Evolutionary conservation across 495 filamentous ascomycete species (phyloP).

Genomic region (Cetradonia linearis): DNA sequence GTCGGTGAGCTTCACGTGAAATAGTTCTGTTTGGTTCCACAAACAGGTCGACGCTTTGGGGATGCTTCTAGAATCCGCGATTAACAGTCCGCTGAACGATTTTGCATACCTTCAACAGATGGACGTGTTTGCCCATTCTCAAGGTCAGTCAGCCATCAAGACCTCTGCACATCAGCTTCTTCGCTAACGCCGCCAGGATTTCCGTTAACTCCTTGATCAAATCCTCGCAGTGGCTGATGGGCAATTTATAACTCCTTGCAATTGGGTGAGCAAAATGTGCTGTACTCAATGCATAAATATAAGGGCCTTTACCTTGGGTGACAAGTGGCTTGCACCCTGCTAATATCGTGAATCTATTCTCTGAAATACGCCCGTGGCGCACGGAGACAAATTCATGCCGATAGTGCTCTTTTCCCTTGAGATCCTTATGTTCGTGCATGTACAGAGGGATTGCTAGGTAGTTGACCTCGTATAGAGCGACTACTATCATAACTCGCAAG

Average conservation of each 20-base stretch:
- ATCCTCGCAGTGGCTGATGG: not conserved
- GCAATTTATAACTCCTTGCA: not conserved
- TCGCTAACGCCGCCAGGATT: not conserved
- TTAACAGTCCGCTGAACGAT: not conserved
- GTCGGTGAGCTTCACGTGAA: not conserved
- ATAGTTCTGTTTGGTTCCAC: not conserved
- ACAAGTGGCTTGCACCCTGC: not conserved
- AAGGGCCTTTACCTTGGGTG: not conserved
- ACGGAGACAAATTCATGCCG: constrained; percentile 3
- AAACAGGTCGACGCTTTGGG: not conserved
- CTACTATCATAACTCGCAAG: constrained; percentile 5
- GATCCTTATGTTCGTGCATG: not conserved
- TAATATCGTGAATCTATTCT: too few relatives aligned
- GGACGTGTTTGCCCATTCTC: too few relatives aligned
- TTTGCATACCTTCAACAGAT: not conserved
- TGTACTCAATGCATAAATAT: not conserved
- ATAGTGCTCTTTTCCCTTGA: not conserved
- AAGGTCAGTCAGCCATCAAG: not conserved
- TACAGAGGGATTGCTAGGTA: constrained; percentile 3
- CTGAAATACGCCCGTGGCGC: not conserved
- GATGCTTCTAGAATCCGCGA: not conserved
- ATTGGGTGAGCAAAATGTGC: not conserved
- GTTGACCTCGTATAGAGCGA: not conserved
- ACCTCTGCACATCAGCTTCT: not conserved
- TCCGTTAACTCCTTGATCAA: not conserved